A percentile compares a stretch with the other conserved stretches of the same genome.
These are phyloP conservation scores for Odontarrhena argentea DNA, from an alignment of 345 rosid species.

Conservation along the genomic window DNA sequence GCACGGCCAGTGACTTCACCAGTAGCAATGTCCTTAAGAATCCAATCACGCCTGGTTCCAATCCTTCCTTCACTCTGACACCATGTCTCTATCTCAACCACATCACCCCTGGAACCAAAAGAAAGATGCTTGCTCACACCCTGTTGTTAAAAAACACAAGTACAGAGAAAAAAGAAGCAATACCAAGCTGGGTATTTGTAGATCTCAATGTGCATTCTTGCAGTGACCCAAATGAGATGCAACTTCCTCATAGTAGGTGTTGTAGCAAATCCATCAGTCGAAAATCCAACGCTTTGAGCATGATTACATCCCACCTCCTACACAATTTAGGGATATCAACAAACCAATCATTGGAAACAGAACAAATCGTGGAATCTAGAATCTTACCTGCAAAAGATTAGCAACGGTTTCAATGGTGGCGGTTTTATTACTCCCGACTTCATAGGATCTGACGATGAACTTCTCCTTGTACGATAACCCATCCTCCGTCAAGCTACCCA, in stretches of 20 bases:
- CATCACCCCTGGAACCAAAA: conserved; percentile 76
- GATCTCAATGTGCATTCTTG: conserved; percentile 95
- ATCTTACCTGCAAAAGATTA: conserved; percentile 80
- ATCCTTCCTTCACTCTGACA: conserved; percentile 93
- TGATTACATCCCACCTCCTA: conserved; percentile 98
- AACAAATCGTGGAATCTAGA: background rate
- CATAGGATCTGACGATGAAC: conserved; percentile 81
- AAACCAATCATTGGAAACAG: conserved; percentile 14
- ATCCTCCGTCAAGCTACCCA: conserved; percentile 71
- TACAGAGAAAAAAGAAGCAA: conserved; percentile 11
- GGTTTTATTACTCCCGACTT: conserved; percentile 93
- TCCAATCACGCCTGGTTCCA: conserved; percentile 95
- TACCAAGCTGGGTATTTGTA: conserved; percentile 95
- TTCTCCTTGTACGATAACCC: conserved; percentile 87
- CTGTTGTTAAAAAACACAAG: background rate
- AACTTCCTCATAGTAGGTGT: conserved; percentile 83
- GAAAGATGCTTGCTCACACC: background rate
- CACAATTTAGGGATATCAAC: background rate
- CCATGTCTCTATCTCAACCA: conserved; percentile 96
- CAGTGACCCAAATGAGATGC: conserved; percentile 98
- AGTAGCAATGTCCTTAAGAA: conserved; percentile 66
- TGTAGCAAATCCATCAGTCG: conserved; percentile 94
- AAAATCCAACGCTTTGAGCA: conserved; percentile 91
- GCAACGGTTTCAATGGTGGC: conserved; percentile 92
- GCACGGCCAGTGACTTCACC: conserved; percentile 93